A percentile compares a stretch with the other conserved stretches of the same genome.
phyloP scores from a whole-genome alignment of 2,329 filamentous ascomycete species.

The Pseudodiploospora longispora region DNA sequence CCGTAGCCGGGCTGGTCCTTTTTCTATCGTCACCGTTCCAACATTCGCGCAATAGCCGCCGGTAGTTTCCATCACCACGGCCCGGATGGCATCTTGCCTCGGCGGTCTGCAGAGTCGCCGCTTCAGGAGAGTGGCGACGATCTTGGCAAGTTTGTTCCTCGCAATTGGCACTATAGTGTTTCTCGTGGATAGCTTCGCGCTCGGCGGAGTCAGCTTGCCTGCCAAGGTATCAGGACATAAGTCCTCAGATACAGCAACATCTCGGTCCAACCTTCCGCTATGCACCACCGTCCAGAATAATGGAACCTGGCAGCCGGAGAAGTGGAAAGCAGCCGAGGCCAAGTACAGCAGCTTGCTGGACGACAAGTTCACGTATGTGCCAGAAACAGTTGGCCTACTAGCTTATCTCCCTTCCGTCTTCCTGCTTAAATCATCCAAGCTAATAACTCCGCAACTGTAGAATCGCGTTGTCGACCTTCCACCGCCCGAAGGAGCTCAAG shows the following conservation, averaged over 20 bases:
- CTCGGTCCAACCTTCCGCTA: background rate
- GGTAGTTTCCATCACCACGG: background rate
- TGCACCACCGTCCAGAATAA: conserved; percentile 2
- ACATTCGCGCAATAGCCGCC: background rate
- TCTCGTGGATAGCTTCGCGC: conserved; percentile 1
- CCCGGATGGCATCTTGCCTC: conserved; percentile 3
- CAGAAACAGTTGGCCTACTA: background rate
- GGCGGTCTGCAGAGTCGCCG: conserved; percentile 6
- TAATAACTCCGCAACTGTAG: conserved; percentile 11
- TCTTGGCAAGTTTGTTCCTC: conserved; percentile 4
- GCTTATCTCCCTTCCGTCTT: background rate
- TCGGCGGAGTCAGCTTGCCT: background rate
- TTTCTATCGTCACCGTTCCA: too few species aligned
- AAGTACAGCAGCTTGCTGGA: conserved; percentile 18
- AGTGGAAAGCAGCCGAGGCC: conserved; percentile 8
- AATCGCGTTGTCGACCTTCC: conserved; percentile 30
- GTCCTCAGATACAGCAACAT: background rate
- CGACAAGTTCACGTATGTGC: conserved; percentile 25
- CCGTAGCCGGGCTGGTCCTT: too few species aligned
- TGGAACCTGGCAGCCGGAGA: background rate
- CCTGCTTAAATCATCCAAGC: background rate
- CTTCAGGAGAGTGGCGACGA: conserved; percentile 5
- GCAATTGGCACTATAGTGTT: conserved; percentile 5
- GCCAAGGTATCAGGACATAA: background rate
- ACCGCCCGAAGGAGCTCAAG: conserved; percentile 26